Percentiles rank a stretch among this genome's conserved stretches.
Evolutionary conservation across 208 protist genomes (phyloP).

Genomic region (Trypanosoma avium): DNA sequence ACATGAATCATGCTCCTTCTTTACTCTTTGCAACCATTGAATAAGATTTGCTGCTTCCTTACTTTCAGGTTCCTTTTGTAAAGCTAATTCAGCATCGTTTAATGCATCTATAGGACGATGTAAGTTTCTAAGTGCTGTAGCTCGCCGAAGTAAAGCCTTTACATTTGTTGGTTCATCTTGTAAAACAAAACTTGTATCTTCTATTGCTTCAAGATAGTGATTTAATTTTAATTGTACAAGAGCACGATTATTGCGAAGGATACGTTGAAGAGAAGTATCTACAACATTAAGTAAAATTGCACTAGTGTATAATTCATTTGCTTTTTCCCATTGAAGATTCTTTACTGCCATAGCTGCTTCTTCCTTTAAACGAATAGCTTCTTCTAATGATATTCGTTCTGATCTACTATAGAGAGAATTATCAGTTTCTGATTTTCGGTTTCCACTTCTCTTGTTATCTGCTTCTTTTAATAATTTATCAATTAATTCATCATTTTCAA

Average conservation of each 20-base stretch:
- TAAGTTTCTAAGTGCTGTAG: conserved; percentile 30
- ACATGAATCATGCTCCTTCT: conserved; percentile 27
- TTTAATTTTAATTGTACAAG: conserved; percentile 31
- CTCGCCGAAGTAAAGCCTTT: conserved; percentile 44
- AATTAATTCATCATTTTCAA: conserved; percentile 47
- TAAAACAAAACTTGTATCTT: conserved; percentile 39
- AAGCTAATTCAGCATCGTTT: conserved; percentile 26
- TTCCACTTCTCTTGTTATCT: conserved; percentile 4
- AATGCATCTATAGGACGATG: conserved; percentile 41
- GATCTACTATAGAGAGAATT: conserved; percentile 18
- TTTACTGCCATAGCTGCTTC: conserved; percentile 30
- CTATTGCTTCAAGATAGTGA: conserved; percentile 22
- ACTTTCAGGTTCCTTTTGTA: conserved; percentile 29
- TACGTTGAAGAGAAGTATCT: conserved; percentile 26
- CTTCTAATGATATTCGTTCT: conserved; percentile 34
- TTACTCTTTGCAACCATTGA: conserved; percentile 22
- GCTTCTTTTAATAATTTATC: conserved; percentile 34
- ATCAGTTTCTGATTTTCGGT: neutral
- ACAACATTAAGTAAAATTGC: conserved; percentile 31
- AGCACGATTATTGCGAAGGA: conserved; percentile 45
- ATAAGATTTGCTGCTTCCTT: conserved; percentile 25
- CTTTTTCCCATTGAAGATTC: conserved; percentile 26
- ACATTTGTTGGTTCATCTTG: conserved; percentile 31
- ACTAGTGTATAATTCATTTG: conserved; percentile 31
- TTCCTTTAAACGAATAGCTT: conserved; percentile 34